phyloP scores from a whole-genome alignment of 768 basidiomycete species.

The Mycena alexandri region DNA sequence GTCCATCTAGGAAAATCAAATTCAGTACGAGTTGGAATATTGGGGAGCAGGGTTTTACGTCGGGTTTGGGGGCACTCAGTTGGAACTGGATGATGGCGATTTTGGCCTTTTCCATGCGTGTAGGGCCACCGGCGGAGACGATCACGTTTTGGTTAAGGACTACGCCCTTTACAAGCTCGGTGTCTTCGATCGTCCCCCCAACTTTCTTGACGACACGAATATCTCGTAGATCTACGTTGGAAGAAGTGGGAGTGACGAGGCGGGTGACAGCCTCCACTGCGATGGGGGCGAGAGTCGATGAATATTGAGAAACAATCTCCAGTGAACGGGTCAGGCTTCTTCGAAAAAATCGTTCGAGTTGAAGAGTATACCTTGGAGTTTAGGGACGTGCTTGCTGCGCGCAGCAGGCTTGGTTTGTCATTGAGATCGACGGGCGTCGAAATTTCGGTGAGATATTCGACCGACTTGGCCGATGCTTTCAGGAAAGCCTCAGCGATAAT shows the following conservation, averaged over 20 bases:
- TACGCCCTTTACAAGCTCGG: conserved; percentile 95
- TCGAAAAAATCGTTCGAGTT: conserved; percentile 1
- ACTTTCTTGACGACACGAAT: conserved; percentile 98
- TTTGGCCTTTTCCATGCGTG: conserved; percentile 97
- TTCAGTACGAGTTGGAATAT: conserved; percentile 29
- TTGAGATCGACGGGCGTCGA: conserved; percentile 92
- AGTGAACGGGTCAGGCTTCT: conserved; percentile 12
- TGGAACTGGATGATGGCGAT: conserved; percentile 99
- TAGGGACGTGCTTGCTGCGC: conserved; percentile 94
- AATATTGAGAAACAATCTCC: conserved; percentile 99
- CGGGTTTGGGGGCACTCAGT: conserved; percentile 96
- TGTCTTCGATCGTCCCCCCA: conserved; percentile 99
- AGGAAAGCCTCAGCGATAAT: conserved; percentile 97
- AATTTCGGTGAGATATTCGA: conserved; percentile 93
- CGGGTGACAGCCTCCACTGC: conserved; percentile 97
- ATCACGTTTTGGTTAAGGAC: conserved; percentile 98
- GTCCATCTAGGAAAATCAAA: conserved; percentile 81
- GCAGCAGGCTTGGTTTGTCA: conserved; percentile 86
- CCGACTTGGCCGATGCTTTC: conserved; percentile 91
- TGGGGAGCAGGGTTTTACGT: conserved; percentile 68
- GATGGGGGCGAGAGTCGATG: conserved; percentile 97
- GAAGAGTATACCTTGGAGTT: conserved; percentile 86
- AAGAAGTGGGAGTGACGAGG: conserved; percentile 87
- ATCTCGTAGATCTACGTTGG: conserved; percentile 96
- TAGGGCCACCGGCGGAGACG: conserved; percentile 90